Percentiles rank a stretch among this genome's conserved stretches.
phyloP scores from a whole-genome alignment of 768 basidiomycete genomes.

The Termitomyces sp. region DNA sequence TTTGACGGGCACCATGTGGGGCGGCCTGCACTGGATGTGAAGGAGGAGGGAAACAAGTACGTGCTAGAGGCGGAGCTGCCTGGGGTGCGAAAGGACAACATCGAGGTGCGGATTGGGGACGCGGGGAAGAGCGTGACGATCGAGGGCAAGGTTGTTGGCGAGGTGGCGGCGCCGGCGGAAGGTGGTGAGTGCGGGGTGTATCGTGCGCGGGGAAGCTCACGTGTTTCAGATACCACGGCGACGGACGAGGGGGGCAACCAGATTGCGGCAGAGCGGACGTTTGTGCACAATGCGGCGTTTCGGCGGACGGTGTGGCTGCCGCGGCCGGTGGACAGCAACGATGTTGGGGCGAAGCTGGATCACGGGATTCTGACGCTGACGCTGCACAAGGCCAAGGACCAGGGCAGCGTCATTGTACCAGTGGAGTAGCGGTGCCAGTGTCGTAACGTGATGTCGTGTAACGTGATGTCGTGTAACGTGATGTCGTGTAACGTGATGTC shows the following conservation, averaged over 20 bases:
- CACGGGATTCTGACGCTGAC: constrained; percentile 67
- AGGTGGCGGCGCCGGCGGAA: constrained; percentile 1
- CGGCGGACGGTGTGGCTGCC: constrained; percentile 71
- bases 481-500: too few species aligned
- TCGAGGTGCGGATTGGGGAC: constrained; percentile 66
- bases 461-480: too few species aligned
- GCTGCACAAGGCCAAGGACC: constrained; percentile 56
- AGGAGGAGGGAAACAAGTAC: constrained; percentile 60
- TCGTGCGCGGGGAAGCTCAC: too few species aligned
- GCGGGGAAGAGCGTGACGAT: constrained; percentile 68
- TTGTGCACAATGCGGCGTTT: constrained; percentile 50
- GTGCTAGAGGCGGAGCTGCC: constrained; percentile 74
- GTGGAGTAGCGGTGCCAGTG: constrained; percentile 20
- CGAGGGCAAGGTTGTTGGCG: constrained; percentile 49
- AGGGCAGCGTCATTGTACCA: constrained; percentile 42
- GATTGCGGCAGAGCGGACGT: constrained; percentile 56
- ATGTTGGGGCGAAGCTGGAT: constrained; percentile 56
- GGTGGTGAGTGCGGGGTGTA: constrained; percentile 8
- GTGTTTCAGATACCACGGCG: too few species aligned
- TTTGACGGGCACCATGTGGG: constrained; percentile 40
- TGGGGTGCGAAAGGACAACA: constrained; percentile 71
- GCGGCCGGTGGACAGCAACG: constrained; percentile 48
- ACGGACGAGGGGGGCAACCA: constrained; percentile 31
- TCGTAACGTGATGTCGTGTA: too few species aligned
- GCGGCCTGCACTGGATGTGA: constrained; percentile 61